Base-by-base conservation (phyloP, 164 flowering plant species). In the Hamamelis virginiana region DNA sequence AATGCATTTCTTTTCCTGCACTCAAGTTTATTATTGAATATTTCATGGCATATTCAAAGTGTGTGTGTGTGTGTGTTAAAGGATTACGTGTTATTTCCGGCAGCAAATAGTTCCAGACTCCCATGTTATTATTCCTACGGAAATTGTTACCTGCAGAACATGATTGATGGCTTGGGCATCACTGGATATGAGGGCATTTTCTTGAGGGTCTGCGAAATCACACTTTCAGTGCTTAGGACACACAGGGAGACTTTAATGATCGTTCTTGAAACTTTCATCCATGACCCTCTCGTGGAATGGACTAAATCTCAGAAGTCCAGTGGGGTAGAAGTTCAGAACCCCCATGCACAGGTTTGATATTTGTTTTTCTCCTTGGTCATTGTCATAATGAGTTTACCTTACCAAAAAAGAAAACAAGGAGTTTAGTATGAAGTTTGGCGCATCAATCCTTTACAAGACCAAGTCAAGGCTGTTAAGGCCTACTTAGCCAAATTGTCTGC, bases 211-310 rank as follows among this genome's bases (percentile, higher is more conserved):
- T 93, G 95, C 56, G 98, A 93, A 81, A 93, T 96, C 69, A 96
- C 98, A 18, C 96, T 96, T 70, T 83, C 97, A 19, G 94, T 93
- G 23, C 78, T 96, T 59, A 83, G 98, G 82, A 74, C 85, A 45
- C 95, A 96, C 79, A 81, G 90, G 80, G 99, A 90, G 70, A 96
- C 97, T 25, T 71, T 96, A 57, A 86, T 91, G 97, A 91, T 92
- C 70, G 85, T 96, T 68, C 92, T 96, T 47, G 99, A 96, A 81
- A 96, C 99, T 44, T 96, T 96, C 76, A 88, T 96, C 75, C 99
- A 96, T 69, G 99, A 96, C 78, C 99, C 99, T 69, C 92, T 93
- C 25, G 98, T 96, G 21, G 99, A 96, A 72, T 96, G 99, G 99
- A 96, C 99, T 46, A 96, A 96, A 75, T 81, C 90, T 77, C 99